Evolutionary conservation across 192 early-diverging fungal species (phyloP).

Genomic region (Podila epigama): DNA sequence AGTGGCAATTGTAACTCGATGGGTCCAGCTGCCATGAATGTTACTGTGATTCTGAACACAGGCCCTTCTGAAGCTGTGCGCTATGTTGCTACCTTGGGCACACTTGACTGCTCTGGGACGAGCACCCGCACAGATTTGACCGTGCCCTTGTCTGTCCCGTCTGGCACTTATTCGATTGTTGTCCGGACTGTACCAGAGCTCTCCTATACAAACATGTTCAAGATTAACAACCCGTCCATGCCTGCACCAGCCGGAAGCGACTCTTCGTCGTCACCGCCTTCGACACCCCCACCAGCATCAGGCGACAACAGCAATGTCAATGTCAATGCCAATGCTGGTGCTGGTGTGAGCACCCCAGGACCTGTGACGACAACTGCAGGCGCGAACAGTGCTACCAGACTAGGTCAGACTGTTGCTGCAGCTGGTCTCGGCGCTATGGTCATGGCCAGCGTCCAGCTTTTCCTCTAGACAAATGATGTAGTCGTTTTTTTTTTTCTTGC

Average conservation of each 20-base stretch:
- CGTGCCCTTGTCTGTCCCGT: conserved; percentile 18
- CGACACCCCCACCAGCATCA: background rate
- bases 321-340: background rate
- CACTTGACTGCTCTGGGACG: conserved; percentile 30
- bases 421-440: conserved; percentile 10
- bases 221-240: conserved; percentile 37
- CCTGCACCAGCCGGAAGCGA: conserved; percentile 2
- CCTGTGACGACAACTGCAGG: background rate
- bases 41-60: conserved; percentile 43
- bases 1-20: conserved; percentile 47
- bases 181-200: conserved; percentile 39
- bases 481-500: background rate
- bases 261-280: background rate
- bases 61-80: conserved; percentile 43
- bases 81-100: conserved; percentile 43
- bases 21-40: conserved; percentile 36
- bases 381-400: background rate
- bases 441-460: conserved; percentile 8
- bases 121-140: conserved; percentile 45
- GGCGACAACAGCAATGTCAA: background rate
- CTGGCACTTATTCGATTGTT: conserved; percentile 43
- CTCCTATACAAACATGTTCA: conserved; percentile 51
- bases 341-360: background rate
- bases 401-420: background rate
- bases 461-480: conserved; percentile 9